Evolutionary conservation across 352 stramenopile genomes (phyloP), one percentile per base, ranked within the genome.

Genomic region (Pythium volutum): DNA sequence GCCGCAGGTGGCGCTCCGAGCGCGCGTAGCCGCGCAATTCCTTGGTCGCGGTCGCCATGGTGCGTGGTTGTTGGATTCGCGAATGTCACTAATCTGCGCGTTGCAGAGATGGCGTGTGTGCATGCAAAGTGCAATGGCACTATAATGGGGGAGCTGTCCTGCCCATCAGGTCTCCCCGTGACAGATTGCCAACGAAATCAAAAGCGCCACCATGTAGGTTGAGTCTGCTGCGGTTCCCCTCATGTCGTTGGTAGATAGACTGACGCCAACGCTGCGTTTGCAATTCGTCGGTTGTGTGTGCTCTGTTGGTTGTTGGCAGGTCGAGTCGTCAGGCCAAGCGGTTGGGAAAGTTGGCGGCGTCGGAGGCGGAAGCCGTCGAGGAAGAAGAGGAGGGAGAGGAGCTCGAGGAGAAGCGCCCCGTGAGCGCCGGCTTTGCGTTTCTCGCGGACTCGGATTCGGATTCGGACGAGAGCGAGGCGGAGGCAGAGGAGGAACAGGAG

Each of bases 281-380:
- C n/a, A n/a, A n/a, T 38, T 38, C 33, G 12, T 38, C 12, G 33
- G 33, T 12, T 43, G 12, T 7, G 18, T 22, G 3, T 22, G 36
- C 14, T 8, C 18, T 43, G n/a, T 25, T 14, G 29, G 53, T 50
- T 5, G 4, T 38, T 33, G 33, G 33, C 33, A 95, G 85, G 85
- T 95, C 85, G 59, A 81, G 80, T 15, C 79, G 85, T 50, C 85
- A 95, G 74, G 82, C 79, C 9, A 91, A 91, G 50, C 78, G 85
- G 23, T 38, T 86, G 39, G 67, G 69, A 26, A 81, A 77, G 62
- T 68, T 88, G 29, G 69, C 76, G 14, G 72, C 10, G 42, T 20
- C 15, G 63, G 64, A 57, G 15, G 57, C 36, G 7, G 68, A 58
- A 31, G 66, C 31, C 31, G 31, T 75, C 3, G 67, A 76, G 38